Evolutionary conservation across 495 filamentous ascomycete species (phyloP), one percentile per base, ranked within the genome.

Genomic region (Penicillium simplicissimum): DNA sequence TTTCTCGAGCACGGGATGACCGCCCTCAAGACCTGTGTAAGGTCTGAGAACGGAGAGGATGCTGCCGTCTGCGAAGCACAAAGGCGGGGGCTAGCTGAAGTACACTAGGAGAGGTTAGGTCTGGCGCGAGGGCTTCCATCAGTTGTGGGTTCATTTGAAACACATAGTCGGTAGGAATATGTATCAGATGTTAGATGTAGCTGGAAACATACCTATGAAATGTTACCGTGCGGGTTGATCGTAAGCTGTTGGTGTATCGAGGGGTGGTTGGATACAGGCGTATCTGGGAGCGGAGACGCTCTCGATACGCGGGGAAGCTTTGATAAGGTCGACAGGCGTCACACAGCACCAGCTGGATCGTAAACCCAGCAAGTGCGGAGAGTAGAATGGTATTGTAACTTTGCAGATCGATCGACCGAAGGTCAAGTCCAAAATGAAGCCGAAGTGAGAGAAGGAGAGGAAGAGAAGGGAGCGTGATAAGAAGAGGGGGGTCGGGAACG

Each of bases 11-110:
- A 36, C 14, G 8, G 51, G 67, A 57, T 33, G 42, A 65, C 75
- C 74, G 75, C 73, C 67, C 77, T 70, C 75, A 71, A 61, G 69
- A 75, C 71, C 69, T 70, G 36, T 52, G 35, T 33, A 55, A 69
- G 74, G 74, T 65, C 74, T 71, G 73, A 77, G 74, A 78, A 78
- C 77, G 74, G 74, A 60, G 57, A 19, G 58, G 58, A 52, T 51
- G 21, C 37, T 56, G 19, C 58, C 21, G 38, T 38, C 43, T 58
- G 56, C 40, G 52, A 28, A 55, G 25, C 48, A 49, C 57, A 33
- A 15, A 37, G 35, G 57, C 55, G 57, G 59, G 51, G 38, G 19
- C n/a, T 17, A 62, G 60, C 59, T 64, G 52, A 19, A 63, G 51
- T 57, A 59, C 42, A 34, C 54, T 42, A 58, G 35, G 45, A 52